Base-by-base conservation (phyloP, 169 alveolate species). In the Plasmodium fragile region DNA sequence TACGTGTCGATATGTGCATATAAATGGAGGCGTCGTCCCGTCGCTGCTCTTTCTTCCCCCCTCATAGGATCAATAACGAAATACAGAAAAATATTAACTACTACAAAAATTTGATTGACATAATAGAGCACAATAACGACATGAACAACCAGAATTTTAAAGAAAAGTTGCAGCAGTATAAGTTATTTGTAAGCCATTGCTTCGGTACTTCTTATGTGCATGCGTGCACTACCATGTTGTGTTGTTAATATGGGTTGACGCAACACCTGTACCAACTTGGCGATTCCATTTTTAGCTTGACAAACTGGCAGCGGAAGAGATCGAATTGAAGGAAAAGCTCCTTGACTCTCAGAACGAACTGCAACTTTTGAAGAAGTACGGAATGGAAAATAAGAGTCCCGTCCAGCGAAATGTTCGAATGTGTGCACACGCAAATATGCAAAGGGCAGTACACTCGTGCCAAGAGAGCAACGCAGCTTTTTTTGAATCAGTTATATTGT, bases 61-160 rank as follows among this genome's bases (percentile, higher is more conserved):
- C 36, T 25, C 1, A 69, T 49, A 84, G 92, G 81, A 84, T 84
- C 53, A 72, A 71, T 41, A 84, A 84, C 45, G 92, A 84, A 71
- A 45, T 84, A 45, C 71, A 84, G 73, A 84, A 84, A 52, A 84
- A 84, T 73, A 65, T 84, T 71, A 75, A 18, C 59, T 84, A 84
- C 53, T 84, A 84, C 59, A 84, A 84, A 84, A 84, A 59, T 49
- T 52, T 84, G 72, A 84, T 84, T 41, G 83, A 84, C 22, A 84
- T 84, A 13, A 84, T 84, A 72, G 92, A 84, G 84, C 92, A 84
- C 78, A 84, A 84, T 72, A 84, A 84, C 65, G 69, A 84, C 18
- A 84, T 84, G 92, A 84, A 84, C 41, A 84, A 43, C 39, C 79
- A 84, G 59, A 45, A 39, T 18, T 84, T 72, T 71, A 84, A 73